Base-by-base conservation (phyloP, 2,329 filamentous ascomycete genomes). In the Pseudovirgaria hyperparasitica region DNA sequence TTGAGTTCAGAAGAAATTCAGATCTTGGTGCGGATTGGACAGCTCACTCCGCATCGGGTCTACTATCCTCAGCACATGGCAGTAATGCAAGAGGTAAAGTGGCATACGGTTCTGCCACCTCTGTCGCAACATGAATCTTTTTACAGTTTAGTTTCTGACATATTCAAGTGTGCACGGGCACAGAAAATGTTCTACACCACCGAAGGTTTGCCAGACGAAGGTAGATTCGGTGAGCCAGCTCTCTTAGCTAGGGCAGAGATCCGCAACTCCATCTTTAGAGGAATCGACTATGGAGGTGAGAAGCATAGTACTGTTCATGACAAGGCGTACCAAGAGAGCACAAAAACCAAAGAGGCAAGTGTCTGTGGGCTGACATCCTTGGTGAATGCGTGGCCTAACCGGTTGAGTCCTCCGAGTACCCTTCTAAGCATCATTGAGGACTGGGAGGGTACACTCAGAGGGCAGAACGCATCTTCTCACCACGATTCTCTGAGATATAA, bases 1-100 rank as follows among this genome's bases (percentile, higher is more conserved):
- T 45, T 74, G 0, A 28, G 17, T 0, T 3, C 23, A 4, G 27
- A 33, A 1, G 32, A 45, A 15, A 6, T 45, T 1, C 23, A 32
- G 0, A 16, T 46, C 1, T 38, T 61, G 1, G 6, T 15, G 5
- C 6, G 18, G 1, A 47, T 59, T 9, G 45, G 49, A 1, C 9
- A 11, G 0, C 41, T 55, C 3, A 54, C 50, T 3, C 56, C 59
- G 3, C 10, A 9, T 0, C 42, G 60, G 16, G 21, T 31, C 0
- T 68, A 57, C 30, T 69, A 70, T 35, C 65, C 65, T 0, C 24
- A 27, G 4, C 28, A 60, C 4, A 24, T 48, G 9, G 52, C 41
- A 20, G 38, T 43, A 1, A 61, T 67, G 53, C 64, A 70, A 34
- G 36, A 28, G 3, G 48, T 58, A 0, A 14, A 6, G 0, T 67